Evolutionary conservation across 2,329 filamentous ascomycete genomes (phyloP), one percentile per base, ranked within the genome.

Genomic region (Claviceps maximensis): DNA sequence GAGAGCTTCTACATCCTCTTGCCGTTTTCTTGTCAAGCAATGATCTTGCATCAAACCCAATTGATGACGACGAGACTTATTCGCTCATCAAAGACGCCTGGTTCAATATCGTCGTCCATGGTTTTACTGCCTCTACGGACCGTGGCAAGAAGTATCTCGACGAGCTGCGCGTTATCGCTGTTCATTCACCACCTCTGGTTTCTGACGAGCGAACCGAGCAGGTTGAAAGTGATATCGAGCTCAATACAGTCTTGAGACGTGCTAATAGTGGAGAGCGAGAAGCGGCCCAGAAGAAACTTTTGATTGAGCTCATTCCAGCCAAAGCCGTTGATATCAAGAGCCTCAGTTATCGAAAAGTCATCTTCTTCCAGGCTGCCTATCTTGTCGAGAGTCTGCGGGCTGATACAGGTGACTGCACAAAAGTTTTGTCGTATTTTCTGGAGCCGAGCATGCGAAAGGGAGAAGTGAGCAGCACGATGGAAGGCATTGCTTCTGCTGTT

Each of bases 81-180:
- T 79, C 81, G 27, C 71, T 94, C 53, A 79, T 93, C 59, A 83
- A 91, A 51, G 90, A 98, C 73, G 88, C 89, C 5, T 99, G 93
- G 93, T 97, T 96, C 71, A 99, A 98, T 62, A 89, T 97, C 57
- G 87, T 90, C 23, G 86, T 95, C 0, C 93, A 98, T 66, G 93
- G 90, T 4, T 95, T 97, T 65, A 84, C 83, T 10, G 76, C 85
- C 12, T 78, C 79, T 17, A 91, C 89, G 0, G 78, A 83, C 17
- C 79, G 86, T 52, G 87, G 84, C 19, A 84, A 83, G 64, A 79
- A 80, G 58, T 82, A 94, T 61, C 69, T 83, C 49, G 78, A 84
- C 54, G 89, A 96, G 63, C 75, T 99, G 21, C 82, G 87, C 25
- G 75, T 87, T 38, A 83, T 99, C 64, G 91, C 94, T 1, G 81